Evolutionary conservation across 805 yeast species (phyloP).

Genomic region (Candida orba): DNA sequence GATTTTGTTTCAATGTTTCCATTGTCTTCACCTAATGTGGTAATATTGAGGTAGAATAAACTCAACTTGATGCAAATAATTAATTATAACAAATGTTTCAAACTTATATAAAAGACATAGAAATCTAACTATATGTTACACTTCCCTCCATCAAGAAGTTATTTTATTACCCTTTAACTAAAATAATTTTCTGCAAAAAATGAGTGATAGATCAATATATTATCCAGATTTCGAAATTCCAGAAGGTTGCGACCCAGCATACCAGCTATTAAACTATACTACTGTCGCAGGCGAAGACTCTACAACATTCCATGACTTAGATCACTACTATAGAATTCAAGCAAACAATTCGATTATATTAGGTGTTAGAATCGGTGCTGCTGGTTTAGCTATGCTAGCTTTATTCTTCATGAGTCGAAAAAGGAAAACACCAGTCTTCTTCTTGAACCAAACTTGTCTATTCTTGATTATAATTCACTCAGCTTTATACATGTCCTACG

Average conservation of each 20-base stretch:
- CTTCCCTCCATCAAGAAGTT: too few relatives aligned
- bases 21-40: too few relatives aligned
- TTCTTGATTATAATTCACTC: slow-evolving; percentile 52
- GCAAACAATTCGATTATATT: slow-evolving; percentile 38
- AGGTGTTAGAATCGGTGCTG: slow-evolving; percentile 55
- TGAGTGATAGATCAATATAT: slow-evolving; percentile 1
- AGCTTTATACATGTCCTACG: slow-evolving; percentile 47
- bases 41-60: too few relatives aligned
- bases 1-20: too few relatives aligned
- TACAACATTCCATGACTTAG: slow-evolving; percentile 36
- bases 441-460: slow-evolving; percentile 61
- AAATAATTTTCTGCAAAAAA: not conserved
- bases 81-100: too few relatives aligned
- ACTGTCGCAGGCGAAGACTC: slow-evolving; percentile 33
- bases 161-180: too few relatives aligned
- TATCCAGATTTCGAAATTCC: slow-evolving; percentile 2
- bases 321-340: slow-evolving; percentile 27
- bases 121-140: too few relatives aligned
- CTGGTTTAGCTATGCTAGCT: slow-evolving; percentile 37
- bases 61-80: too few relatives aligned
- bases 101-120: too few relatives aligned
- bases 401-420: slow-evolving; percentile 44
- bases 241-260: slow-evolving; percentile 18
- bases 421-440: slow-evolving; percentile 60
- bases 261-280: slow-evolving; percentile 32